Conservation (phyloP, 106 monocot genomes). For the Cymbidium sinense region DNA sequence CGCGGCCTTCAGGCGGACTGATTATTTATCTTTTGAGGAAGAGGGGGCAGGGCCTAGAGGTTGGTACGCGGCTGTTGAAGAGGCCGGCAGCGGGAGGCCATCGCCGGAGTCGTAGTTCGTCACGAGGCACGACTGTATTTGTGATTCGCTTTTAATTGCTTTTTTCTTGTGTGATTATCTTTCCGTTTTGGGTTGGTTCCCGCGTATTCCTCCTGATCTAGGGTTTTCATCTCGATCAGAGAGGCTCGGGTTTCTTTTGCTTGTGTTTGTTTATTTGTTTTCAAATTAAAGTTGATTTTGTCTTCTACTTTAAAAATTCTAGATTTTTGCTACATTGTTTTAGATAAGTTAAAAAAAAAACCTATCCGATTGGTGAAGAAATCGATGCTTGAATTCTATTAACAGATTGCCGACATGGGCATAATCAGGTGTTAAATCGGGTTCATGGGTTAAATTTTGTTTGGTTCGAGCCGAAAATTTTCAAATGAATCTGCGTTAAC, state of each 20-base stretch:
- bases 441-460: no score
- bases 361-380: no score
- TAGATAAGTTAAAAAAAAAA: no score
- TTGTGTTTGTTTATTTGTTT: no score
- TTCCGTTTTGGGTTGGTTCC: neutral
- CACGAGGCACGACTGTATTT: neutral
- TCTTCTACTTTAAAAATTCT: neutral
- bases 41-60: slow-evolving; percentile 22
- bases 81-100: neutral
- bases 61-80: slow-evolving; percentile 39
- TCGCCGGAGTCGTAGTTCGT: neutral
- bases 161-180: neutral
- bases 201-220: neutral
- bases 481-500: no score
- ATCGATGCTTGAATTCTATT: no score
- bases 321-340: neutral
- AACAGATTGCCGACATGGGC: no score
- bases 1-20: slow-evolving; percentile 48
- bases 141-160: neutral
- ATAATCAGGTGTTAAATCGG: no score
- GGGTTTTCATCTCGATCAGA: neutral
- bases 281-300: neutral
- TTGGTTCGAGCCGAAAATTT: no score
- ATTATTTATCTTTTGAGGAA: slow-evolving; percentile 46
- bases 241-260: neutral